Percentiles rank a stretch among this genome's conserved stretches.
Evolutionary conservation across 129 eudicot genomes (phyloP).

Genomic region (Gnaphalium uliginosum): DNA sequence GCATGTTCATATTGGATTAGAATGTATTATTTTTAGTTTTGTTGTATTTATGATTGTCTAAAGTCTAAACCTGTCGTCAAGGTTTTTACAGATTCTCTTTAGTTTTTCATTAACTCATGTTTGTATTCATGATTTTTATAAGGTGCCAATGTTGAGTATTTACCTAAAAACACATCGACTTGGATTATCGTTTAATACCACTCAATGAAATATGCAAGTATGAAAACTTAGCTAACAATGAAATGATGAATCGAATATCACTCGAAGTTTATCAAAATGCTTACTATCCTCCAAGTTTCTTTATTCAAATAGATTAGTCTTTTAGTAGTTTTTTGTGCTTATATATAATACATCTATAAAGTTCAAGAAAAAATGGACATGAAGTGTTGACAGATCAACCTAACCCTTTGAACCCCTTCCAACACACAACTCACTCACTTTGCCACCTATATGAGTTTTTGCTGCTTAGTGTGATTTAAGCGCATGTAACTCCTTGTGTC

Average conservation of each 20-base stretch:
- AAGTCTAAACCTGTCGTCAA: not conserved
- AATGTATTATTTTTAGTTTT: not conserved
- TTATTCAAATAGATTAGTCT: not conserved
- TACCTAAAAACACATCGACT: not conserved
- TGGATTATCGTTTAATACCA: not conserved
- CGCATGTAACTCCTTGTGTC: constrained; percentile 2
- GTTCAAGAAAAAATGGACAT: not conserved
- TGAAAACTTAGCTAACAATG: not conserved
- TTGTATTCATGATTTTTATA: not conserved
- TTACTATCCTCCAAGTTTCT: not conserved
- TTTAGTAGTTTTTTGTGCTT: not conserved
- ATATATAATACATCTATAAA: not conserved
- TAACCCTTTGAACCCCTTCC: not conserved
- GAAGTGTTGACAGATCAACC: not conserved
- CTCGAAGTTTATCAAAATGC: not conserved
- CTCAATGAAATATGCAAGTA: not conserved
- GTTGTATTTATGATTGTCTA: not conserved
- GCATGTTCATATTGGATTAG: not conserved
- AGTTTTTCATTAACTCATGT: not conserved
- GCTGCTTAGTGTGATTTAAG: constrained; percentile 3
- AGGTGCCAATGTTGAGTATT: not conserved
- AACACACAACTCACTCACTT: not conserved
- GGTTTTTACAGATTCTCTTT: not conserved
- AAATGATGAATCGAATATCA: too few relatives aligned
- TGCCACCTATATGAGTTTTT: not conserved